Conservation (phyloP, 805 yeast species). For the Metschnikowia noctiluminum region DNA sequence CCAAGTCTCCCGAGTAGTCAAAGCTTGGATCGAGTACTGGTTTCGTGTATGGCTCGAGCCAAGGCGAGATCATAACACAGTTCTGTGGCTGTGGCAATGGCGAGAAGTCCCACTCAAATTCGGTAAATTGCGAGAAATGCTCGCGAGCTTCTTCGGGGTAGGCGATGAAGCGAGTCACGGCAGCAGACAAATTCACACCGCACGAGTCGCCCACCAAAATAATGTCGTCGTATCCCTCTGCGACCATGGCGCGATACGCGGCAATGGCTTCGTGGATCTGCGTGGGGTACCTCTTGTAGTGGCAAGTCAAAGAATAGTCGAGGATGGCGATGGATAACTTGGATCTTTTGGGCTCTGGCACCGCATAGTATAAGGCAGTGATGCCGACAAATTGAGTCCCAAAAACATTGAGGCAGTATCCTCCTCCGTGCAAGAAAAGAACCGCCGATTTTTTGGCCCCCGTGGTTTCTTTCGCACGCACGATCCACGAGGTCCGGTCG, state of each 20-base stretch:
- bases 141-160: constrained; percentile 29
- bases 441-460: constrained; percentile 16
- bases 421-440: constrained; percentile 27
- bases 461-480: constrained; percentile 1
- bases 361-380: constrained; percentile 21
- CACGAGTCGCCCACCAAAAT: constrained; percentile 15
- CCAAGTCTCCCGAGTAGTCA: constrained; percentile 30
- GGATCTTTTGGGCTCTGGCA: constrained; percentile 15
- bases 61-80: constrained; percentile 30
- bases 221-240: constrained; percentile 12
- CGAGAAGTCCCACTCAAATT: constrained; percentile 19
- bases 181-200: constrained; percentile 15
- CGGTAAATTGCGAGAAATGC: constrained; percentile 22
- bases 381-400: constrained; percentile 25
- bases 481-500: constrained; percentile 17
- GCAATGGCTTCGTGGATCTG: constrained; percentile 23
- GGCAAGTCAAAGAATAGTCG: constrained; percentile 25
- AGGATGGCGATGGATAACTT: constrained; percentile 20
- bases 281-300: constrained; percentile 23
- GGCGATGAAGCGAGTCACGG: constrained; percentile 21
- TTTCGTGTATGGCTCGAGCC: constrained; percentile 31
- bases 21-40: constrained; percentile 25
- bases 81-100: constrained; percentile 28
- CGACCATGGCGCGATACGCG: constrained; percentile 14
- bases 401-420: constrained; percentile 21